Evolutionary conservation across 2,329 filamentous ascomycete genomes (phyloP).

Genomic region (Claviceps sp.): DNA sequence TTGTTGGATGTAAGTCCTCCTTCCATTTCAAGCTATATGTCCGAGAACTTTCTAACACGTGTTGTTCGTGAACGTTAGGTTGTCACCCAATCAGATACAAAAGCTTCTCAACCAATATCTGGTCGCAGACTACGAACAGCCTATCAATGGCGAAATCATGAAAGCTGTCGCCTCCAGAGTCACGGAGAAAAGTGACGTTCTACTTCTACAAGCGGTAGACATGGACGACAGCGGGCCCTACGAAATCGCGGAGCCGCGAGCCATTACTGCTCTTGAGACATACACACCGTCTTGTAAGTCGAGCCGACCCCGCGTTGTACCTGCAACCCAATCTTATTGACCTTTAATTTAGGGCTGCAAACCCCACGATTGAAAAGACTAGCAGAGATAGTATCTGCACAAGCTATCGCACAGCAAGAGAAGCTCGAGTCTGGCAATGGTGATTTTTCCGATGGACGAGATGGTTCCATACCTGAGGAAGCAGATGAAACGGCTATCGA

Average conservation of each 20-base stretch:
- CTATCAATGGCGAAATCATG: conserved; percentile 99
- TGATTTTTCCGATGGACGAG: conserved; percentile 34
- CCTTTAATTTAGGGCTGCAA: conserved; percentile 62
- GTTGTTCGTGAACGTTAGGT: conserved; percentile 35
- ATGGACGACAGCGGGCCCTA: conserved; percentile 99
- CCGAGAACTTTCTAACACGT: not conserved
- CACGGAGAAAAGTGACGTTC: conserved; percentile 94
- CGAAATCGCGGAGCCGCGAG: conserved; percentile 91
- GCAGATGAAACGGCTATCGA: conserved; percentile 31
- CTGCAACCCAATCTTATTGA: conserved; percentile 14
- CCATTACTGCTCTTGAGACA: conserved; percentile 91
- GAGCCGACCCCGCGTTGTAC: not conserved
- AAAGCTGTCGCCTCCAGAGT: conserved; percentile 95
- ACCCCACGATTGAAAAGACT: conserved; percentile 87
- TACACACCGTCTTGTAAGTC: conserved; percentile 90
- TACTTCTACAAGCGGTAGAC: conserved; percentile 86
- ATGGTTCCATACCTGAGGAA: conserved; percentile 33
- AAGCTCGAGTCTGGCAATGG: conserved; percentile 49
- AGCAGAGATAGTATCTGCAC: conserved; percentile 94
- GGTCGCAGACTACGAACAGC: conserved; percentile 96
- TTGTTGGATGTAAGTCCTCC: conserved; percentile 82
- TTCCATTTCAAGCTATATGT: not conserved
- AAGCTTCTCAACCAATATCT: conserved; percentile 98
- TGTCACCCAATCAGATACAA: conserved; percentile 97
- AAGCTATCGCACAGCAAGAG: conserved; percentile 92